These are phyloP conservation scores for Aspergillus homomorphus DNA, from an alignment of 495 filamentous ascomycete species.

Conservation along the genomic window DNA sequence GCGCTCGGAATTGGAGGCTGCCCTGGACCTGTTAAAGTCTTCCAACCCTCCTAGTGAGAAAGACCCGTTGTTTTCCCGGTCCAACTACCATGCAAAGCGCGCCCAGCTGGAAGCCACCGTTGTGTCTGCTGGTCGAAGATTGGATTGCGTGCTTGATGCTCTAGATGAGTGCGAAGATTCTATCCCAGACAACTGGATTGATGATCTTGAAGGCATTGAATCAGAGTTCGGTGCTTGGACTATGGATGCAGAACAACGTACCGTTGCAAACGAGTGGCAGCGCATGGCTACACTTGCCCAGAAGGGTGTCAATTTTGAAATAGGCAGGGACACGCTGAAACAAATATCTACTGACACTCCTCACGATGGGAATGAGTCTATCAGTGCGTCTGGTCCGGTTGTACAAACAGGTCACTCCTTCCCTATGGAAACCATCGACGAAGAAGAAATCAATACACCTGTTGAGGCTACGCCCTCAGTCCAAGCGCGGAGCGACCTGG, in stretches of 20 bases:
- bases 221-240: slow-evolving; percentile 78
- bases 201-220: slow-evolving; percentile 77
- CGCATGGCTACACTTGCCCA: slow-evolving; percentile 18
- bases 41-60: slow-evolving; percentile 18
- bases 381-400: slow-evolving; percentile 4
- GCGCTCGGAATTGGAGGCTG: slow-evolving; percentile 59
- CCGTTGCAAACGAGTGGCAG: slow-evolving; percentile 45
- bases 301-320: slow-evolving; percentile 6
- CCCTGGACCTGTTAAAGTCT: slow-evolving; percentile 56
- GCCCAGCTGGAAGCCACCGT: slow-evolving; percentile 66
- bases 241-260: slow-evolving; percentile 47
- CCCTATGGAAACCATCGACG: slow-evolving; percentile 29
- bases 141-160: slow-evolving; percentile 81
- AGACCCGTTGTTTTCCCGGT: slow-evolving; percentile 33
- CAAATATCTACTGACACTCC: background rate
- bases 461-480: slow-evolving; percentile 2
- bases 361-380: background rate
- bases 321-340: background rate
- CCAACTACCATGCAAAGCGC: slow-evolving; percentile 60
- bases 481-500: background rate
- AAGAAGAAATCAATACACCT: slow-evolving; percentile 21
- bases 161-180: slow-evolving; percentile 81
- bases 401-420: slow-evolving; percentile 6
- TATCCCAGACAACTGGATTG: slow-evolving; percentile 83
- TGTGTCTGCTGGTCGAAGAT: slow-evolving; percentile 60